Evolutionary conservation across 805 yeast genomes (phyloP).

Genomic region (Lipomyces yamanashiensis): DNA sequence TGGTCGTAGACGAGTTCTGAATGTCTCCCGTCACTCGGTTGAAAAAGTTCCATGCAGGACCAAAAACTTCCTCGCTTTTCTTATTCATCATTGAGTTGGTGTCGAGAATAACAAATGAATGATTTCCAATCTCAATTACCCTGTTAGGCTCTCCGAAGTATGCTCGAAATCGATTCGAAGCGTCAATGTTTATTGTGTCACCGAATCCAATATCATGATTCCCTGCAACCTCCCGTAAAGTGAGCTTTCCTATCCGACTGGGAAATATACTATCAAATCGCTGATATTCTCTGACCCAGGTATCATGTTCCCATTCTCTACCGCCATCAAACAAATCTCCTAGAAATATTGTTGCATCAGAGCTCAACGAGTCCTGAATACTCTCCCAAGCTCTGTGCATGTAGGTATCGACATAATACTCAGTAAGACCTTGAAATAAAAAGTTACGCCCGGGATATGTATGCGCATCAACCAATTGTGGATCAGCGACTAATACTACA

Average conservation of each 20-base stretch:
- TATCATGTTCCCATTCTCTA: conserved; percentile 73
- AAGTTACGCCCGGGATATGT: conserved; percentile 78
- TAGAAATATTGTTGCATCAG: conserved; percentile 75
- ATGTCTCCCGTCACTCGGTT: conserved; percentile 37
- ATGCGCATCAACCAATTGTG: conserved; percentile 87
- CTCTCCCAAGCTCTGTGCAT: conserved; percentile 73
- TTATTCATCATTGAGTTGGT: conserved; percentile 78
- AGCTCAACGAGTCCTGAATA: conserved; percentile 62
- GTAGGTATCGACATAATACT: conserved; percentile 72
- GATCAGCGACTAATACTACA: conserved; percentile 74
- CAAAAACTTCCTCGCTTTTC: conserved; percentile 51
- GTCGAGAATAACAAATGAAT: conserved; percentile 77
- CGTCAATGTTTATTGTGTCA: conserved; percentile 61
- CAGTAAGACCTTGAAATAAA: conserved; percentile 58
- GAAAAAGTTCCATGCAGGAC: conserved; percentile 59
- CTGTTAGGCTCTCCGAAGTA: conserved; percentile 74
- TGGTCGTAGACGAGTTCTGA: conserved; percentile 36
- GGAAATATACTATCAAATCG: conserved; percentile 73
- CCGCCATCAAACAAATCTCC: conserved; percentile 98
- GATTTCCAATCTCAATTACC: conserved; percentile 61
- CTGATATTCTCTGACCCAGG: conserved; percentile 69
- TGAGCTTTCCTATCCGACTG: conserved; percentile 48
- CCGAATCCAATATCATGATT: conserved; percentile 98
- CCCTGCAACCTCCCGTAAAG: conserved; percentile 62
- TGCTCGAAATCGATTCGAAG: conserved; percentile 65